These are phyloP conservation scores for Phycomyces nitens DNA, from an alignment of 192 early-diverging fungal species.

Conservation along the genomic window DNA sequence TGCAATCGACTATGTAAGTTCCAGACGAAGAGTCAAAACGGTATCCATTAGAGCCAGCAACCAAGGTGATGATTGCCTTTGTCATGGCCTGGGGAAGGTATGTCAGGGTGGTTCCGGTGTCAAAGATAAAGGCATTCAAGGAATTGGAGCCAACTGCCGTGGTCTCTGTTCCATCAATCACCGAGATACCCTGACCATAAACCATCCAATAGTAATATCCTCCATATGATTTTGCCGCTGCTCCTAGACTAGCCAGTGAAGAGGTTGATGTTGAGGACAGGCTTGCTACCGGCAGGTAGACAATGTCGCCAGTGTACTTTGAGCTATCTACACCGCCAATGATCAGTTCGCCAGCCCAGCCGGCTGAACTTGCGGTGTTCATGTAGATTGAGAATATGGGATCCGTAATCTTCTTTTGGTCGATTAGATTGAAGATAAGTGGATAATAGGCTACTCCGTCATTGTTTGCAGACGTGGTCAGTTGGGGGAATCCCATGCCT, in stretches of 20 bases:
- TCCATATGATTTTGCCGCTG: neutral
- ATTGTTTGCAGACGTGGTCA: constrained; percentile 16
- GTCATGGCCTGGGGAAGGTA: constrained; percentile 22
- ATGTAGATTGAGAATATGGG: constrained; percentile 33
- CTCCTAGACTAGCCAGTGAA: neutral
- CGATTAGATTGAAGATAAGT: constrained; percentile 29
- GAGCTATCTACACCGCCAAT: constrained; percentile 49
- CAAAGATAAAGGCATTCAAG: constrained; percentile 31
- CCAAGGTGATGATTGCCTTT: neutral
- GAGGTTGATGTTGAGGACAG: neutral
- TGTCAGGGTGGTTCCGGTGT: constrained; percentile 31
- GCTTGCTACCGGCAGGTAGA: constrained; percentile 40
- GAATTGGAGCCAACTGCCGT: neutral
- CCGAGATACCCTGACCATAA: constrained; percentile 24
- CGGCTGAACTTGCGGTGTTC: constrained; percentile 12
- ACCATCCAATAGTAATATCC: constrained; percentile 37
- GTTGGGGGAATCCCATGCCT: constrained; percentile 30
- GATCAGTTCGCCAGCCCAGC: constrained; percentile 44
- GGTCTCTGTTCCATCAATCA: neutral
- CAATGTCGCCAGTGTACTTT: constrained; percentile 48
- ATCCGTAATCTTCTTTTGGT: constrained; percentile 22
- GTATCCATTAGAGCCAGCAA: constrained; percentile 5
- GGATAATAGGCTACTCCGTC: constrained; percentile 23
- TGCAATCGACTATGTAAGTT: constrained; percentile 19
- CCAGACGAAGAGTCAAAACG: constrained; percentile 6